phyloP scores from a whole-genome alignment of 1,284 basidiomycete species.

The Thecaphora frezii region DNA sequence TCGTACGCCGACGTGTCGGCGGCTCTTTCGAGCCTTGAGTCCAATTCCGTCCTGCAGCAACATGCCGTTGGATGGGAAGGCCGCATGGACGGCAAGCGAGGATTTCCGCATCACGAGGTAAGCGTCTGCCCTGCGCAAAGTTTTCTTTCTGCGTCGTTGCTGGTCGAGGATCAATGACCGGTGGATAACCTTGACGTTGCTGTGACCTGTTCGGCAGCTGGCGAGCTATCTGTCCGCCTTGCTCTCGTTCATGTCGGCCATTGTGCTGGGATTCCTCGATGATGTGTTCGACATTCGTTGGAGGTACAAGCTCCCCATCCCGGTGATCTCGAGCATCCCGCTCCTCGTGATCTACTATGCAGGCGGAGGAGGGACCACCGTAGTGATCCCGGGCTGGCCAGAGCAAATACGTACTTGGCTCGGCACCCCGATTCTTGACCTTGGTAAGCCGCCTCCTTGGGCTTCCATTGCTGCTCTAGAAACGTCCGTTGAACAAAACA shows the following conservation, averaged over 20 bases:
- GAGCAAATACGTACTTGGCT: slow-evolving; percentile 44
- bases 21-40: slow-evolving; percentile 4
- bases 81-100: slow-evolving; percentile 58
- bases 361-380: slow-evolving; percentile 85
- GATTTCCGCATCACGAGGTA: slow-evolving; percentile 79
- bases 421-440: slow-evolving; percentile 76
- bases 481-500: too few relatives aligned
- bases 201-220: slow-evolving; percentile 64
- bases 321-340: slow-evolving; percentile 87
- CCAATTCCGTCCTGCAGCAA: background rate
- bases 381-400: slow-evolving; percentile 77
- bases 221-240: slow-evolving; percentile 89
- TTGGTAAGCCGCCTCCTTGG: slow-evolving; percentile 71
- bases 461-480: too few relatives aligned
- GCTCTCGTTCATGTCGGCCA: slow-evolving; percentile 85
- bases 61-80: slow-evolving; percentile 35
- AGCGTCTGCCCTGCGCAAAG: background rate
- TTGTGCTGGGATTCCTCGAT: slow-evolving; percentile 91
- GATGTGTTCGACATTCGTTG: slow-evolving; percentile 98
- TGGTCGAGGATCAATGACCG: too few relatives aligned
- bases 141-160: background rate
- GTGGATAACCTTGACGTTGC: too few relatives aligned
- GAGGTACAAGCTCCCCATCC: slow-evolving; percentile 96
- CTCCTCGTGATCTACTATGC: slow-evolving; percentile 94
- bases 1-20: slow-evolving; percentile 22